phyloP scores from a whole-genome alignment of 139 green algal species.

The Mesotaenium endlicherianum region DNA sequence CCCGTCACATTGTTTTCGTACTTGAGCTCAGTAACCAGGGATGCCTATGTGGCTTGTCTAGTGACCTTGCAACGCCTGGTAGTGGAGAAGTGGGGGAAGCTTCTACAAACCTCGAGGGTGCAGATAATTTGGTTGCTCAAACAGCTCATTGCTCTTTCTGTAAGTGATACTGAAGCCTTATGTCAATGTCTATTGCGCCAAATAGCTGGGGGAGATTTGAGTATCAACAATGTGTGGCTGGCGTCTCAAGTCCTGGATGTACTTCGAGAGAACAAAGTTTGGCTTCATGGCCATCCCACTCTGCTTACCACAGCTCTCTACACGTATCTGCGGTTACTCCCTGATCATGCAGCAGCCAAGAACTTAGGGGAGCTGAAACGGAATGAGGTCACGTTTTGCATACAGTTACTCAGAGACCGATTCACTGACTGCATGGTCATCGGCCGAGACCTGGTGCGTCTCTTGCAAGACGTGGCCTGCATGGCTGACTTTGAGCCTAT shows the following conservation, averaged over 20 bases:
- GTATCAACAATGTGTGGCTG: constrained; percentile 36
- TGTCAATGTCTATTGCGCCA: constrained; percentile 35
- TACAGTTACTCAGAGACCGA: constrained; percentile 29
- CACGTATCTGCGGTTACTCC: constrained; percentile 42
- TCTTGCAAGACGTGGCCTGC: constrained; percentile 44
- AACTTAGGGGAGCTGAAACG: constrained; percentile 3
- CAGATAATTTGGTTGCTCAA: constrained; percentile 42
- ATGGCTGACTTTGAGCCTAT: constrained; percentile 51
- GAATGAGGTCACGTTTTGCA: constrained; percentile 45
- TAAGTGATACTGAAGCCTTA: constrained; percentile 14
- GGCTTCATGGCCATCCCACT: constrained; percentile 6
- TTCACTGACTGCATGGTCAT: constrained; percentile 48
- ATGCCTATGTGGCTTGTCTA: constrained; percentile 32
- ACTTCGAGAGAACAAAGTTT: constrained; percentile 2
- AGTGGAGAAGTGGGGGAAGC: constrained; percentile 38
- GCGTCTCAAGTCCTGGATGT: constrained; percentile 41
- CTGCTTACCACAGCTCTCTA: constrained; percentile 38
- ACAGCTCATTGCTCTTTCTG: constrained; percentile 16
- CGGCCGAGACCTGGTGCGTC: constrained; percentile 43
- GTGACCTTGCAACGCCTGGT: constrained; percentile 23
- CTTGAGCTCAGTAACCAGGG: constrained; percentile 36
- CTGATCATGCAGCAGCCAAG: constrained; percentile 32
- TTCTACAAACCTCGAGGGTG: constrained; percentile 22
- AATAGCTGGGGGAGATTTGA: constrained; percentile 41
- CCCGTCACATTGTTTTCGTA: constrained; percentile 18